phyloP scores from a whole-genome alignment of 495 filamentous ascomycete species.

The Evernia prunastri region DNA sequence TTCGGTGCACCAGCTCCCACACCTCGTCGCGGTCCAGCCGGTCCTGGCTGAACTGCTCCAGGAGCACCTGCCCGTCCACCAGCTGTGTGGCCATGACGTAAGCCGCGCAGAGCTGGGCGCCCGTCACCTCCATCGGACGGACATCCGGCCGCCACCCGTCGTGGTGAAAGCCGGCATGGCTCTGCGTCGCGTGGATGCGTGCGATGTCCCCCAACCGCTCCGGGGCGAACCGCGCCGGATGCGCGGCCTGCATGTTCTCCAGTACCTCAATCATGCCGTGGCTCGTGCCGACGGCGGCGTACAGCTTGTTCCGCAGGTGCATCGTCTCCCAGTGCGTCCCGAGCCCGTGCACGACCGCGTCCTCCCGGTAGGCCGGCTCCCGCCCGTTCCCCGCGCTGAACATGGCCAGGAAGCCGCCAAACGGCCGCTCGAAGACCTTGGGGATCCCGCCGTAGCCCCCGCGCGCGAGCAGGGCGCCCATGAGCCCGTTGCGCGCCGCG shows the following conservation, averaged over 20 bases:
- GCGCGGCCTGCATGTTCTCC: background rate
- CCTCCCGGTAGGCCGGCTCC: background rate
- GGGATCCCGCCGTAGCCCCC: background rate
- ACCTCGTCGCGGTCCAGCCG: constrained; percentile 1
- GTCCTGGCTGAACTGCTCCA: background rate
- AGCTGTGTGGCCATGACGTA: constrained; percentile 5
- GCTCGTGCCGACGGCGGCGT: background rate
- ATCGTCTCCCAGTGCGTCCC: background rate
- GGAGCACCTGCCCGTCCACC: background rate
- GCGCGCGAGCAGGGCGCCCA: constrained; percentile 36
- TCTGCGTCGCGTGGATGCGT: background rate
- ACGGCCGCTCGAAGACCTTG: constrained; percentile 2
- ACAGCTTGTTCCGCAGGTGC: background rate
- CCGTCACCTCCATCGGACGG: background rate
- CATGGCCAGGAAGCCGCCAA: background rate
- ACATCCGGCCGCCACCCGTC: background rate
- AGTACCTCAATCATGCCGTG: background rate
- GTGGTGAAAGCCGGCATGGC: background rate
- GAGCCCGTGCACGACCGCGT: background rate
- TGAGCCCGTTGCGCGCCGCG: constrained; percentile 40
- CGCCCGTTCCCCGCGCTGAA: background rate
- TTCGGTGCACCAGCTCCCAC: background rate
- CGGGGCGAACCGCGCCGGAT: background rate
- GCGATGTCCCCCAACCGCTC: background rate
- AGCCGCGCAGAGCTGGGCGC: background rate